These are phyloP conservation scores for Waltergamsia citrina DNA, from an alignment of 2,329 filamentous ascomycete genomes.

Conservation along the genomic window DNA sequence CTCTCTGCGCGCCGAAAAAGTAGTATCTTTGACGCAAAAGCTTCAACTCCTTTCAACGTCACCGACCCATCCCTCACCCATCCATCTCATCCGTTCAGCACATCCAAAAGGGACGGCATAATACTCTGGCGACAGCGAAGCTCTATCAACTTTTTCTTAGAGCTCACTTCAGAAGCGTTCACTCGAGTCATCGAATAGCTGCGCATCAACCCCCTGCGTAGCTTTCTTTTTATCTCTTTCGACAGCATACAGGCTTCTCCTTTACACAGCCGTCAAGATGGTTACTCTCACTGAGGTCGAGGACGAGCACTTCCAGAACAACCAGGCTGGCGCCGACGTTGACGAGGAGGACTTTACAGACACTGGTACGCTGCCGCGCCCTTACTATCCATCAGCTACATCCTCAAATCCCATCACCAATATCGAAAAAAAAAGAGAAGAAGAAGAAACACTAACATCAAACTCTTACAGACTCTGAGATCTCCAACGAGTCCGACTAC, in stretches of 20 bases:
- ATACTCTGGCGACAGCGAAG: too few species aligned
- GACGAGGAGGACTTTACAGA: slow-evolving; percentile 92
- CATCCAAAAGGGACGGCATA: not conserved
- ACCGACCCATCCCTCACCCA: not conserved
- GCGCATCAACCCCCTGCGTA: not conserved
- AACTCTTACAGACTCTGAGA: slow-evolving; percentile 65
- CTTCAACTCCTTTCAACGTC: not conserved
- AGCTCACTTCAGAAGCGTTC: too few species aligned
- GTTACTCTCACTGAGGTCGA: slow-evolving; percentile 95
- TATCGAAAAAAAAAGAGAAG: not conserved
- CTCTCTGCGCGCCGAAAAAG: not conserved
- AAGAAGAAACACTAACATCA: too few species aligned
- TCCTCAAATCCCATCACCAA: not conserved
- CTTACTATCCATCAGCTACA: not conserved
- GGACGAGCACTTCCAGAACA: slow-evolving; percentile 83
- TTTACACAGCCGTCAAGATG: slow-evolving; percentile 57
- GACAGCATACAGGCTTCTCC: too few species aligned
- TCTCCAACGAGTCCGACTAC: slow-evolving; percentile 71
- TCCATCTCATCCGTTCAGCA: not conserved
- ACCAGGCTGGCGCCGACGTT: slow-evolving; percentile 61
- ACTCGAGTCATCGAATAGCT: not conserved
- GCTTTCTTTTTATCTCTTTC: not conserved
- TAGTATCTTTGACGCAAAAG: not conserved
- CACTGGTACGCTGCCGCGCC: slow-evolving; percentile 55
- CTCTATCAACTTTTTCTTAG: too few species aligned